Base-by-base conservation (phyloP, 805 yeast genomes). In the Nakazawaea ernobii region DNA sequence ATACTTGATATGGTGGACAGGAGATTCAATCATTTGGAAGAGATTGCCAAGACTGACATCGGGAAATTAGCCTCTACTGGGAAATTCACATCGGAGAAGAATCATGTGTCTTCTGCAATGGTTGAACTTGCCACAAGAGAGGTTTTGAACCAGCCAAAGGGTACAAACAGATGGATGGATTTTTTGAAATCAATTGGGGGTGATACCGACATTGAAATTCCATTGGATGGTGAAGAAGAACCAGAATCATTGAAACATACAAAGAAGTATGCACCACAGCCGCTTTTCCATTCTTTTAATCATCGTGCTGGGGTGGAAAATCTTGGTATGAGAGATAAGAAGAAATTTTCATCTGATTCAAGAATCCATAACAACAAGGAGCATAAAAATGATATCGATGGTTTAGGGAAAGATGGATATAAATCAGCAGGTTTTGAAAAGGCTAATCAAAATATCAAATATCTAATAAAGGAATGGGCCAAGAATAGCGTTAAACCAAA, bases 241-340 rank as follows among this genome's bases (percentile, higher is more conserved):
- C 47, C 50, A 3, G 42, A 50, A 0, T 51, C 56, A 0, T 58
- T 65, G 41, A 38, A 43, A 5, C 32, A 39, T 11, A 58, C n/a
- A 53, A 17, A 55, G 6, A 33, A 39, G 9, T 39, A 27, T 29
- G 11, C n/a, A 7, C 47, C 50, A 24, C 42, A 24, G 15, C 50
- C 50, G 6, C 27, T 48, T 5, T 43, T 32, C 35, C 46, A 73
- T 51, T 82, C 96, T 0, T 92, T 91, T 67, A 92, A 91, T 62
- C 81, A 87, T 59, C 74, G 95, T 57, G 95, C 96, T 0, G 96
- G 97, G 28, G 84, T 76, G 48, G 95, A 88, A 28, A 92, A 92
- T 59, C 66, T 70, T 35, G 98, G 98, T 45, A 76, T 92, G 17
- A 70, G 95, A 48, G 97, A 90, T 50, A 80, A 78, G 59, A 92